A percentile compares a stretch with the other conserved stretches of the same genome.
Evolutionary conservation across 352 stramenopile genomes (phyloP).

Genomic region (Pythium oligandrum): DNA sequence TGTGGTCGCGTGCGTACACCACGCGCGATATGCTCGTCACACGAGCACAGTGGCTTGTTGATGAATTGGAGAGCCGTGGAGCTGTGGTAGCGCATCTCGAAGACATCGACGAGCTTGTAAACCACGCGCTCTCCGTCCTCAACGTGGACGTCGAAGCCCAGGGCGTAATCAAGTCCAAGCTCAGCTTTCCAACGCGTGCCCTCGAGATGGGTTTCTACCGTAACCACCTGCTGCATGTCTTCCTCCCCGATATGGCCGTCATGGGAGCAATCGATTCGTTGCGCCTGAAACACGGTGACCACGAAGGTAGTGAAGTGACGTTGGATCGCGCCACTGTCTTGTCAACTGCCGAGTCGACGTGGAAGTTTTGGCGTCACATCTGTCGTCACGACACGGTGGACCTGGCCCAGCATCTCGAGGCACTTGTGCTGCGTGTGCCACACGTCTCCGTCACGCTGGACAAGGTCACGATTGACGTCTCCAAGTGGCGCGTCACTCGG

Average conservation of each 20-base stretch:
- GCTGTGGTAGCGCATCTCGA: constrained; percentile 62
- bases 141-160: constrained; percentile 37
- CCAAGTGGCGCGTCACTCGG: constrained; percentile 27
- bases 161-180: constrained; percentile 41
- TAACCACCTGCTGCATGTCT: constrained; percentile 81
- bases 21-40: constrained; percentile 55
- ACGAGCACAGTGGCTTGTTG: constrained; percentile 51
- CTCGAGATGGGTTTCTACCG: constrained; percentile 82
- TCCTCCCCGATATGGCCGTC: constrained; percentile 72
- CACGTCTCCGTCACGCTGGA: constrained; percentile 8
- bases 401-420: constrained; percentile 27
- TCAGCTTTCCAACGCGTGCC: constrained; percentile 55
- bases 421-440: constrained; percentile 16
- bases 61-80: constrained; percentile 35
- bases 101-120: constrained; percentile 34
- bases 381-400: constrained; percentile 54
- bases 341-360: constrained; percentile 41
- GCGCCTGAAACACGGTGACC: constrained; percentile 9
- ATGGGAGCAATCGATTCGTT: constrained; percentile 50
- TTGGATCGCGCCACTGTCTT: constrained; percentile 24
- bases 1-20: constrained; percentile 68
- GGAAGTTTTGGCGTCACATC: constrained; percentile 62
- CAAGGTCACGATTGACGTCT: constrained; percentile 22
- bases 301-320: constrained; percentile 13
- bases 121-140: constrained; percentile 58